Percentiles rank a stretch among this genome's conserved stretches.
These are phyloP conservation scores for Xerocomellus dryophilus DNA, from an alignment of 768 basidiomycete species.

Conservation along the genomic window DNA sequence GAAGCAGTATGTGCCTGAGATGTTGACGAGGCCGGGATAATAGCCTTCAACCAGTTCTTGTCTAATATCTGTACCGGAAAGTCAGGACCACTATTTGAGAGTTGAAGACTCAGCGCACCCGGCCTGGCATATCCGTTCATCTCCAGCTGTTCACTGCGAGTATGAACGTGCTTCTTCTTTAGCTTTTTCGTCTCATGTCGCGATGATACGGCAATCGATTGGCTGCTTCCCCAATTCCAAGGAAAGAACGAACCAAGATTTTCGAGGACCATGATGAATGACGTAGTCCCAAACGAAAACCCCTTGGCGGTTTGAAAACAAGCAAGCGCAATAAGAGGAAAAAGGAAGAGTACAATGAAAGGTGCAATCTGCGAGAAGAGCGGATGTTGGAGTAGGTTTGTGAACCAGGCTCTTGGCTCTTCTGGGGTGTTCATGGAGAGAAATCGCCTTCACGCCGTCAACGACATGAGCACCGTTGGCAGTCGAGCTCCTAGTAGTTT, in stretches of 20 bases:
- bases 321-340: conserved; percentile 36
- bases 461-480: conserved; percentile 28
- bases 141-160: conserved; percentile 56
- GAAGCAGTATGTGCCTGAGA: conserved; percentile 95
- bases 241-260: conserved; percentile 51
- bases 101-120: conserved; percentile 22
- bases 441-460: conserved; percentile 24
- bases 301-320: conserved; percentile 31
- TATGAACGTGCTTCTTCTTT: conserved; percentile 48
- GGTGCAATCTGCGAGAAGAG: conserved; percentile 57
- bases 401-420: conserved; percentile 39
- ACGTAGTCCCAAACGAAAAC: conserved; percentile 28
- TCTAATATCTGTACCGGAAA: conserved; percentile 19
- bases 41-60: conserved; percentile 38
- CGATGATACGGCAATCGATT: conserved; percentile 20
- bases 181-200: conserved; percentile 41
- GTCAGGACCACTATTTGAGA: not conserved
- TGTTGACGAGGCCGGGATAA: conserved; percentile 92
- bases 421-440: conserved; percentile 46
- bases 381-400: conserved; percentile 37
- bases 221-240: conserved; percentile 57
- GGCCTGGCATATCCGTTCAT: conserved; percentile 35
- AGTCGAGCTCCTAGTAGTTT: conserved; percentile 16
- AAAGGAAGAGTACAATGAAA: conserved; percentile 48
- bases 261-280: conserved; percentile 54